Conservation (phyloP, 2,329 filamentous ascomycete species). For the Xylaria sp. region DNA sequence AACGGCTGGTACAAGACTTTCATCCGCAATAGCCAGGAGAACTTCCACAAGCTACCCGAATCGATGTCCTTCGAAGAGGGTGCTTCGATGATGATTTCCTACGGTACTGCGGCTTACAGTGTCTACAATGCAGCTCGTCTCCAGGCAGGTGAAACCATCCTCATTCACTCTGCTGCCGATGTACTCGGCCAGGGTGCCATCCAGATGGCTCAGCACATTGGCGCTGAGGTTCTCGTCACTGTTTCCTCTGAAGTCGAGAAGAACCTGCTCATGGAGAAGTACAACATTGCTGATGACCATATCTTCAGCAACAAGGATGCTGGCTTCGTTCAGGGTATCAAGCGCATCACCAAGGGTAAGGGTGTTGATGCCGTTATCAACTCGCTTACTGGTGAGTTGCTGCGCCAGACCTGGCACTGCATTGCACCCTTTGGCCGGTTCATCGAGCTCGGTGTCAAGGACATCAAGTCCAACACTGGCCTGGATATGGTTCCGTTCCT, state of each 20-base stretch:
- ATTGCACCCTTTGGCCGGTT: constrained; percentile 29
- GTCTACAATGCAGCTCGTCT: constrained; percentile 27
- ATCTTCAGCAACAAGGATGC: constrained; percentile 29
- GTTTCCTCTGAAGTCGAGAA: constrained; percentile 28
- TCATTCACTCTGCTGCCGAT: constrained; percentile 29
- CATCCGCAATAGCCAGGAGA: constrained; percentile 25
- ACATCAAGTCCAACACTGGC: constrained; percentile 29
- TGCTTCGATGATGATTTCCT: constrained; percentile 27
- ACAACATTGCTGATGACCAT: constrained; percentile 25
- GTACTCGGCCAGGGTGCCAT: constrained; percentile 27
- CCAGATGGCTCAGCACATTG: constrained; percentile 27
- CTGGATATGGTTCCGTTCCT: constrained; percentile 30
- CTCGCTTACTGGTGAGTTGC: constrained; percentile 25
- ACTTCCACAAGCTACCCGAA: constrained; percentile 29
- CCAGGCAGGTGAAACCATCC: constrained; percentile 26
- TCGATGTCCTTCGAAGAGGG: constrained; percentile 28
- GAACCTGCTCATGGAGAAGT: constrained; percentile 25
- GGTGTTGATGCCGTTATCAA: constrained; percentile 28
- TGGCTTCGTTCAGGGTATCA: constrained; percentile 28
- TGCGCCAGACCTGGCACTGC: constrained; percentile 29
- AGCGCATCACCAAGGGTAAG: constrained; percentile 25
- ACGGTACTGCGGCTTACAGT: constrained; percentile 27
- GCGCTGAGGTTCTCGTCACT: constrained; percentile 25
- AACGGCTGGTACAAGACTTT: constrained; percentile 28
- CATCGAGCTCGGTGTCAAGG: constrained; percentile 28